Conservation (phyloP, 805 yeast species). For the Cyberlindnera suaveolens region DNA sequence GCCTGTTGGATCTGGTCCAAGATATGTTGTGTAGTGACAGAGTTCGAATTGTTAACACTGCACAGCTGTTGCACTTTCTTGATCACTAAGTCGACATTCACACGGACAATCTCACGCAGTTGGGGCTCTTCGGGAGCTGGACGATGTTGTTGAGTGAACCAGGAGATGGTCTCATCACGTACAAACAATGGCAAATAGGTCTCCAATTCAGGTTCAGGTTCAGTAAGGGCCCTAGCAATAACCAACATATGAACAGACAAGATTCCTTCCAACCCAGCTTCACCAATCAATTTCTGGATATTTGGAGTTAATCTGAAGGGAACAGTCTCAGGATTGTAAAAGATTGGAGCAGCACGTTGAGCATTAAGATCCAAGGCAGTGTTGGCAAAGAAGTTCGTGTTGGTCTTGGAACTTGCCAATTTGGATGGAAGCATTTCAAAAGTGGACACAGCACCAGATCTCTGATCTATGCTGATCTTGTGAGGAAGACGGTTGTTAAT, state of each 20-base stretch:
- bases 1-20: slow-evolving; percentile 90
- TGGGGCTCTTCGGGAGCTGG: slow-evolving; percentile 80
- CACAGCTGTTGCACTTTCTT: slow-evolving; percentile 77
- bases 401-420: slow-evolving; percentile 44
- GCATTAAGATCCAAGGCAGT: slow-evolving; percentile 28
- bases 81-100: slow-evolving; percentile 79
- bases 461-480: slow-evolving; percentile 76
- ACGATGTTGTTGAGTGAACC: slow-evolving; percentile 87
- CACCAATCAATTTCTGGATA: slow-evolving; percentile 89
- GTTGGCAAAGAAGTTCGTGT: slow-evolving; percentile 29
- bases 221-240: slow-evolving; percentile 82
- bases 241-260: slow-evolving; percentile 77
- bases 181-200: slow-evolving; percentile 91
- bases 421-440: slow-evolving; percentile 93
- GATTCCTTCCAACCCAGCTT: slow-evolving; percentile 88
- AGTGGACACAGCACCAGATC: slow-evolving; percentile 87
- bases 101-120: slow-evolving; percentile 76
- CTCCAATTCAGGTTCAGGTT: slow-evolving; percentile 88
- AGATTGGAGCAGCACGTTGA: slow-evolving; percentile 55
- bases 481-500: slow-evolving; percentile 91
- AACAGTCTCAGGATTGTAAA: slow-evolving; percentile 86
- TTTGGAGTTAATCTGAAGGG: slow-evolving; percentile 97
- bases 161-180: slow-evolving; percentile 89
- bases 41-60: slow-evolving; percentile 45
- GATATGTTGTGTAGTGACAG: slow-evolving; percentile 79